These are phyloP conservation scores for Oryza australiensis DNA, from an alignment of 176 grass and related monocot genomes.

Conservation along the genomic window DNA sequence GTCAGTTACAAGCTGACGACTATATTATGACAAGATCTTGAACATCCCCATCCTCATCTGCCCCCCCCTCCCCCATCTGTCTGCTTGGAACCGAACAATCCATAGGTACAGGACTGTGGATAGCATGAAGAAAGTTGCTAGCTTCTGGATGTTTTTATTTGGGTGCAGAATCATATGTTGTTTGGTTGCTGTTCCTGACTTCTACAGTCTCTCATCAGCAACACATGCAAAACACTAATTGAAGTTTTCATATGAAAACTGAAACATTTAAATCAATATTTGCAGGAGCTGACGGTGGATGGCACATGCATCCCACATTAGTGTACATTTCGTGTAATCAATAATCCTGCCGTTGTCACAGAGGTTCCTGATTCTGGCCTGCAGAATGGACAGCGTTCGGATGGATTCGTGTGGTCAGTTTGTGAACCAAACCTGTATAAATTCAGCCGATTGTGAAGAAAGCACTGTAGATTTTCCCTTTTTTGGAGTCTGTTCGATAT, in stretches of 20 bases:
- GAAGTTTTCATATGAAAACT: background rate
- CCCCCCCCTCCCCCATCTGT: background rate
- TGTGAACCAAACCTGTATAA: background rate
- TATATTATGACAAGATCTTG: background rate
- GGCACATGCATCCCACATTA: background rate
- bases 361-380: background rate
- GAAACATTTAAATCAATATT: background rate
- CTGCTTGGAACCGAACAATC: background rate
- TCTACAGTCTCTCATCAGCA: background rate
- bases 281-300: background rate
- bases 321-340: background rate
- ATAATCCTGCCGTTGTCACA: background rate
- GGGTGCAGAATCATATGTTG: background rate
- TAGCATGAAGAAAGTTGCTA: background rate
- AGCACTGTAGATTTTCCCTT: background rate
- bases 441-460: background rate
- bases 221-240: background rate
- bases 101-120: background rate
- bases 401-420: background rate
- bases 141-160: background rate
- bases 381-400: background rate
- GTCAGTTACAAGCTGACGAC: background rate
- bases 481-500: background rate
- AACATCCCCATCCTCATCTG: background rate
- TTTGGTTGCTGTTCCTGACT: background rate